Conservation (phyloP, 129 eudicot genomes). For the Heracleum sosnowskyi region DNA sequence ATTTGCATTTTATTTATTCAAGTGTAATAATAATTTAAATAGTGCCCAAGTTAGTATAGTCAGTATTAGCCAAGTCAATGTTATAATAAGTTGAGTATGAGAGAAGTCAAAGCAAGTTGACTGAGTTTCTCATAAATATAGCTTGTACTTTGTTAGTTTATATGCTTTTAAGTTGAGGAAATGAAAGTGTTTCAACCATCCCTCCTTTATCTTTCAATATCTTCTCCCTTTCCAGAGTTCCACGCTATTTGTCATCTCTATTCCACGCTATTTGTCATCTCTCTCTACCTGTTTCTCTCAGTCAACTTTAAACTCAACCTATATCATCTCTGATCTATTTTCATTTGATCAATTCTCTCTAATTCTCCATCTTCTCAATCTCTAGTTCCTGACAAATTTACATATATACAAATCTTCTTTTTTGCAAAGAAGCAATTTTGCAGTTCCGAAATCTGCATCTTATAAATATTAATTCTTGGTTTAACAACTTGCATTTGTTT, state of each 20-base stretch:
- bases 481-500: slow-evolving; percentile 3
- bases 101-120: background rate
- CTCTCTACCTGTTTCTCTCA: background rate
- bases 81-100: background rate
- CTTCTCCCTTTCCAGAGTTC: background rate
- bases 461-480: background rate
- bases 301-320: background rate
- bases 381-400: background rate
- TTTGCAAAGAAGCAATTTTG: background rate
- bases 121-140: background rate
- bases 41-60: background rate
- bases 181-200: background rate
- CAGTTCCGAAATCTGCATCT: background rate
- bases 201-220: background rate
- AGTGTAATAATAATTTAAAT: background rate
- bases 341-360: background rate
- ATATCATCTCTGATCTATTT: background rate
- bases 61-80: background rate
- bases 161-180: background rate
- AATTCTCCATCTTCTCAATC: background rate
- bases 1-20: background rate
- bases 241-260: background rate
- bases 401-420: background rate
- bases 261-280: background rate
- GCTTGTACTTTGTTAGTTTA: background rate